These are phyloP conservation scores for Daldinia decipiens DNA, from an alignment of 495 filamentous ascomycete species.

Conservation along the genomic window DNA sequence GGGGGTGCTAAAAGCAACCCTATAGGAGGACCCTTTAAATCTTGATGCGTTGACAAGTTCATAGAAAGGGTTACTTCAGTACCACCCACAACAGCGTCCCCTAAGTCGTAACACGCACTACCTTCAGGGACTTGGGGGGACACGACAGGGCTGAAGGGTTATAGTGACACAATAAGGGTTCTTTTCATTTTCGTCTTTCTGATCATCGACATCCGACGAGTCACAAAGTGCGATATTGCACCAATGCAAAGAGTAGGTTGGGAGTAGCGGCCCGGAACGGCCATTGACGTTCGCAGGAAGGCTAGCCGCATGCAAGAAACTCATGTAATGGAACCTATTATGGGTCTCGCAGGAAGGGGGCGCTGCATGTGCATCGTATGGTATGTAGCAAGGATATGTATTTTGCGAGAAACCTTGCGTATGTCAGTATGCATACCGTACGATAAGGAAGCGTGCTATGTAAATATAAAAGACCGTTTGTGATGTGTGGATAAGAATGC, in stretches of 20 bases:
- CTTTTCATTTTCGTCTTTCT: conserved; percentile 20
- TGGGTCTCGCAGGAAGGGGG: conserved; percentile 26
- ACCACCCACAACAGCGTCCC: neutral
- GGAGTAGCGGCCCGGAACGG: conserved; percentile 39
- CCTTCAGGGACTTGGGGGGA: neutral
- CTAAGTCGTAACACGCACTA: conserved; percentile 9
- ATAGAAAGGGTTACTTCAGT: neutral
- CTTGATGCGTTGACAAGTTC: neutral
- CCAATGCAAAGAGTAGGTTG: conserved; percentile 24
- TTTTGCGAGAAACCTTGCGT: conserved; percentile 17
- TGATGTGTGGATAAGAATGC: neutral
- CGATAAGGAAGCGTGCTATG: conserved; percentile 14
- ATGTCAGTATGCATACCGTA: conserved; percentile 10
- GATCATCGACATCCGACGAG: conserved; percentile 25
- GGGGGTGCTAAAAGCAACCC: neutral
- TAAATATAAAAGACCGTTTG: neutral
- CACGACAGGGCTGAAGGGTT: conserved; percentile 27
- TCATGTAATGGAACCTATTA: conserved; percentile 35
- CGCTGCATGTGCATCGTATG: conserved; percentile 38
- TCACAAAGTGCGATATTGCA: conserved; percentile 9
- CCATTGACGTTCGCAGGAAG: conserved; percentile 34
- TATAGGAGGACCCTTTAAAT: neutral
- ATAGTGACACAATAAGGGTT: conserved; percentile 28
- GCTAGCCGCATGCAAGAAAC: conserved; percentile 43
- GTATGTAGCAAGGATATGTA: conserved; percentile 10